phyloP scores from a whole-genome alignment of 805 yeast species.

The Kazachstania psychrophila region DNA sequence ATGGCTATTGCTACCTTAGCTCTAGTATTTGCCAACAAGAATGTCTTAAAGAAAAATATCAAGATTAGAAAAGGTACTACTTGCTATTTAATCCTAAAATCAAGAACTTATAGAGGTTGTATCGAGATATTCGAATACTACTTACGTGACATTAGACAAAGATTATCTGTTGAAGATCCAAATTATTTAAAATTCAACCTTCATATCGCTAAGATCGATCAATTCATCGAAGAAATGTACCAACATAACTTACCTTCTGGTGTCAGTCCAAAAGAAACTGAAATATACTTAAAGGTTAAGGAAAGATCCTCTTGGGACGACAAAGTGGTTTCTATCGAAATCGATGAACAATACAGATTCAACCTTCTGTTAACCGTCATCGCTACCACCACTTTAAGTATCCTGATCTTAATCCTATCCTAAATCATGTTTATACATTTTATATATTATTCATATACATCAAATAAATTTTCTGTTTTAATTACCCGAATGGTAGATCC shows the following conservation, averaged over 20 bases:
- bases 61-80: constrained; percentile 90
- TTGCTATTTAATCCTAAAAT: constrained; percentile 59
- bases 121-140: constrained; percentile 69
- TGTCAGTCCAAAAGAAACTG: constrained; percentile 34
- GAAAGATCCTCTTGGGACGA: constrained; percentile 38
- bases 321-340: constrained; percentile 12
- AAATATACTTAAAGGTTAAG: constrained; percentile 32
- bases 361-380: constrained; percentile 18
- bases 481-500: too few relatives aligned
- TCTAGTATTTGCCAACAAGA: constrained; percentile 70
- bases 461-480: too few relatives aligned
- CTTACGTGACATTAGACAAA: constrained; percentile 65
- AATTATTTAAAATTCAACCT: constrained; percentile 77
- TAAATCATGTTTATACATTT: too few relatives aligned
- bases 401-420: neutral
- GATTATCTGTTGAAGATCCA: constrained; percentile 74
- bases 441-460: too few relatives aligned
- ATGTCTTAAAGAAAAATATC: constrained; percentile 59
- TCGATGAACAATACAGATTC: constrained; percentile 23
- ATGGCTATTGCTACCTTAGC: constrained; percentile 97
- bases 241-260: constrained; percentile 55
- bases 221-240: constrained; percentile 69
- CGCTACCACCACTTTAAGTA: constrained; percentile 10
- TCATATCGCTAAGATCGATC: constrained; percentile 81
- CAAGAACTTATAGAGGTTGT: constrained; percentile 68